Base-by-base conservation (phyloP, 1,284 basidiomycete species). In the Afroboletus lepidellus region DNA sequence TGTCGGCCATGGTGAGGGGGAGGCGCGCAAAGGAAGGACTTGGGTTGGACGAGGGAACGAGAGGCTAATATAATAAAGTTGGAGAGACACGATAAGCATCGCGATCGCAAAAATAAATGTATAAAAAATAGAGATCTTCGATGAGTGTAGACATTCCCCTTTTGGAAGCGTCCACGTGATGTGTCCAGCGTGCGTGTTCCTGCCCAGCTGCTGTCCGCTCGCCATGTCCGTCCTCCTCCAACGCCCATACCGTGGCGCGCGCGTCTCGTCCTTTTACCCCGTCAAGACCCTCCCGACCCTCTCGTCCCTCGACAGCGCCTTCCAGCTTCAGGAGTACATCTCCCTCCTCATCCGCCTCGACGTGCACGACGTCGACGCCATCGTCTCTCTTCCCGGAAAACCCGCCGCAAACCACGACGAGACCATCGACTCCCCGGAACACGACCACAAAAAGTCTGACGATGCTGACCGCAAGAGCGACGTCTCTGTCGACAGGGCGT, bases 251-350 rank as follows among this genome's bases (percentile, higher is more conserved):
- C 84, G 86, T 21, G 87, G 87, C 48, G 85, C 87, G 4, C 77
- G 88, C 27, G 85, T 90, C 34, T 84, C 87, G 8, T 79, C 85
- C 0, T 90, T 90, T 62, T 90, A 90, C 61, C 87, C 87, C 0
- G 74, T 87, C 39, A 87, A 86, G 65, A 74, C 64, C 6, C 72
- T 87, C 0, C 85, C 87, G 0, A 78, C 84, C 0, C 75, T 90
- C 23, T 74, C 87, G 0, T 78, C 85, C 1, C 73, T 95, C 23
- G 89, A 96, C 71, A 94, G 91, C 61, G 90, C 94, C 0, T 97
- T 97, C 68, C 93, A 96, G 69, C 79, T 97, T 3, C 94, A 98
- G 65, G 94, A 98, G 67, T 98, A 95, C 72, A 91, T 99, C 46
- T 87, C 92, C 0, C 77, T 92, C 33, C 83, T 95, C 57, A 90